A percentile compares a stretch with the other conserved stretches of the same genome.
These are phyloP conservation scores for Mycena epipterygia DNA, from an alignment of 768 basidiomycete species.

Conservation along the genomic window DNA sequence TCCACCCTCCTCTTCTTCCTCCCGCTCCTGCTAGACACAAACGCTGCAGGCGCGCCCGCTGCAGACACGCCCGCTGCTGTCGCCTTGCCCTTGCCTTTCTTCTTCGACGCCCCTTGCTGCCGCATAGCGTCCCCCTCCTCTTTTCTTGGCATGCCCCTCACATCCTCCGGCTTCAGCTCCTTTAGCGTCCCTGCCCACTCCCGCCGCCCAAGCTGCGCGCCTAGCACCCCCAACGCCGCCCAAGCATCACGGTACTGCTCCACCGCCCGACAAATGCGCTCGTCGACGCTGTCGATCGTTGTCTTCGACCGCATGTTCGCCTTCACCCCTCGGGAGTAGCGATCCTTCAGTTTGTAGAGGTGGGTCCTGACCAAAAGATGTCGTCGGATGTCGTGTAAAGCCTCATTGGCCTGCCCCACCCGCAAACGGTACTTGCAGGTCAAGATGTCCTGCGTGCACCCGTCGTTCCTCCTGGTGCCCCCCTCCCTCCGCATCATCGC, in stretches of 20 bases:
- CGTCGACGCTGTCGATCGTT: slow-evolving; percentile 31
- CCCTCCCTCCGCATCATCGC: slow-evolving; percentile 19
- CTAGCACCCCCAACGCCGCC: slow-evolving; percentile 17
- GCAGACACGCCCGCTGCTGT: too few relatives aligned
- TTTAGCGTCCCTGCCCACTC: slow-evolving; percentile 37
- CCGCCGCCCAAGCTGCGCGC: slow-evolving; percentile 25
- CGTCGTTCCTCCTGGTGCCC: slow-evolving; percentile 14
- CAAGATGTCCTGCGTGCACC: too few relatives aligned
- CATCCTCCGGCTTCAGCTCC: slow-evolving; percentile 22
- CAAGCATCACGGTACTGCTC: slow-evolving; percentile 34
- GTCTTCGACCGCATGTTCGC: slow-evolving; percentile 41
- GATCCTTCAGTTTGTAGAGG: slow-evolving; percentile 46
- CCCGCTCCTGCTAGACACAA: too few relatives aligned
- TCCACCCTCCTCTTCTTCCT: neutral
- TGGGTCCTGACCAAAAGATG: slow-evolving; percentile 44
- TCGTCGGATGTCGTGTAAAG: slow-evolving; percentile 43
- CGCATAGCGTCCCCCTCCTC: neutral
- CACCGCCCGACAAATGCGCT: slow-evolving; percentile 31
- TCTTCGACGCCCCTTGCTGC: neutral
- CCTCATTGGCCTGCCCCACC: too few relatives aligned
- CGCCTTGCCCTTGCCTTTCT: neutral
- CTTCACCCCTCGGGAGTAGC: slow-evolving; percentile 41
- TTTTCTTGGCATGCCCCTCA: slow-evolving; percentile 18
- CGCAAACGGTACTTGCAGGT: too few relatives aligned
- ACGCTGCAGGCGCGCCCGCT: too few relatives aligned